phyloP scores from a whole-genome alignment of 176 grass and related monocot species.

The Musa beccarii region DNA sequence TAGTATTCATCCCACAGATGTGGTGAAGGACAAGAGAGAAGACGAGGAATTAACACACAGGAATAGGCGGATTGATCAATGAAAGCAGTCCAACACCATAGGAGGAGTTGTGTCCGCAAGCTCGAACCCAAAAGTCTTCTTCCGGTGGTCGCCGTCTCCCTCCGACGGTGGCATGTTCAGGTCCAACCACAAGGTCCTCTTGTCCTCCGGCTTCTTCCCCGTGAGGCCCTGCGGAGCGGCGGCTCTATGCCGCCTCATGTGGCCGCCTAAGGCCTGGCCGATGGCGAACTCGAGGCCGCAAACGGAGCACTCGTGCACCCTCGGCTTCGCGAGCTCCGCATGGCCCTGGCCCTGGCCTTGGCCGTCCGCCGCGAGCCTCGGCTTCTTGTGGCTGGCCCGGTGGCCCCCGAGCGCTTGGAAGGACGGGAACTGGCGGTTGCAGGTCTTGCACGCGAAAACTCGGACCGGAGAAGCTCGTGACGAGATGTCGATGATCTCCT shows the following conservation, averaged over 20 bases:
- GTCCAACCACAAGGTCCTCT: not conserved
- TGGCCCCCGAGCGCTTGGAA: conserved; percentile 6
- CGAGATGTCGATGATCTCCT: not conserved
- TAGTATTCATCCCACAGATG: too few species aligned
- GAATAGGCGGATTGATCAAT: not conserved
- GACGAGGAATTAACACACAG: too few species aligned
- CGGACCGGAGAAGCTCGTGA: not conserved
- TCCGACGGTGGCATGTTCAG: not conserved
- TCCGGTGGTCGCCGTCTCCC: not conserved
- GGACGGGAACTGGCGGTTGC: conserved; percentile 5
- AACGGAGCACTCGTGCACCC: conserved; percentile 2
- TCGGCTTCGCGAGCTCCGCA: not conserved
- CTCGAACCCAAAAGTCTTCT: not conserved
- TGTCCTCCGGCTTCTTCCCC: not conserved
- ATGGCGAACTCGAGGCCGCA: conserved; percentile 9
- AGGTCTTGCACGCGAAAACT: conserved; percentile 7
- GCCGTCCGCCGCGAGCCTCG: not conserved
- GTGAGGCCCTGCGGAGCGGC: not conserved
- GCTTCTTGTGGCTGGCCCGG: conserved; percentile 8
- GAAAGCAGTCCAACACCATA: not conserved
- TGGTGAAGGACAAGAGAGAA: too few species aligned
- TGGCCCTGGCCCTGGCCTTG: not conserved
- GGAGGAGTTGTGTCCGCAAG: not conserved
- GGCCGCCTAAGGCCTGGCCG: not conserved
- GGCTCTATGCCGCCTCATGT: not conserved